Conservation (phyloP, 768 basidiomycete species). For the Dioszegia aurantiaca region DNA sequence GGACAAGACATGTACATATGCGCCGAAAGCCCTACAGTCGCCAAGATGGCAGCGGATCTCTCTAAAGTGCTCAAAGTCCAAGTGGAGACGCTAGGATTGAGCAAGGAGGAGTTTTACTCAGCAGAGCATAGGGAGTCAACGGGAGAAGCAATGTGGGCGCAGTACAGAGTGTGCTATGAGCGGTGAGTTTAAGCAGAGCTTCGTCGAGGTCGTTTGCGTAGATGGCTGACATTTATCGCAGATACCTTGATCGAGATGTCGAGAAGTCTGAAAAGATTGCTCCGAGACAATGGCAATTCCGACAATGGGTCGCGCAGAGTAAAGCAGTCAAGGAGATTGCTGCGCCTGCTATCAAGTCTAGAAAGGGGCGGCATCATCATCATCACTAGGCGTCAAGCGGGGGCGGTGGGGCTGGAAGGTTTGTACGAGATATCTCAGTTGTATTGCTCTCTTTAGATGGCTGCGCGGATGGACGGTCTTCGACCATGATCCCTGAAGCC, state of each 20-base stretch:
- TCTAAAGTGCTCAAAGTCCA: constrained; percentile 17
- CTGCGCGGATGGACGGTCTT: no score
- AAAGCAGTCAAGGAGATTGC: constrained; percentile 8
- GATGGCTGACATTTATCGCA: no score
- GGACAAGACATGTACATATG: constrained; percentile 25
- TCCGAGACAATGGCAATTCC: constrained; percentile 17
- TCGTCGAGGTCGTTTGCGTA: no score
- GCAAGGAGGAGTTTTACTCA: constrained; percentile 27
- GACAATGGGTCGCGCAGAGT: constrained; percentile 22
- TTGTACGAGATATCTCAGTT: no score
- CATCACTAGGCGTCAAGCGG: neutral
- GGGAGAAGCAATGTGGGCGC: constrained; percentile 21
- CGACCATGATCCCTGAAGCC: no score
- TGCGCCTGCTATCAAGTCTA: neutral
- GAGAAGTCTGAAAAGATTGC: constrained; percentile 13
- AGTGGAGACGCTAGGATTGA: constrained; percentile 22
- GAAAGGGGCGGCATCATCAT: constrained; percentile 8
- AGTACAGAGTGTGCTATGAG: constrained; percentile 18
- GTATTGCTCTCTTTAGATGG: no score
- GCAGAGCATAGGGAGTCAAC: constrained; percentile 15
- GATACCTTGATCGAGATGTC: constrained; percentile 10
- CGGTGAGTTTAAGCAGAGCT: no score
- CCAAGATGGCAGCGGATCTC: constrained; percentile 23
- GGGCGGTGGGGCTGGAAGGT: neutral
- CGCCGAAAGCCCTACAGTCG: constrained; percentile 14